A percentile compares a stretch with the other conserved stretches of the same genome.
These are phyloP conservation scores for Cronartium ribicola DNA, from an alignment of 1,284 basidiomycete species.

Conservation along the genomic window DNA sequence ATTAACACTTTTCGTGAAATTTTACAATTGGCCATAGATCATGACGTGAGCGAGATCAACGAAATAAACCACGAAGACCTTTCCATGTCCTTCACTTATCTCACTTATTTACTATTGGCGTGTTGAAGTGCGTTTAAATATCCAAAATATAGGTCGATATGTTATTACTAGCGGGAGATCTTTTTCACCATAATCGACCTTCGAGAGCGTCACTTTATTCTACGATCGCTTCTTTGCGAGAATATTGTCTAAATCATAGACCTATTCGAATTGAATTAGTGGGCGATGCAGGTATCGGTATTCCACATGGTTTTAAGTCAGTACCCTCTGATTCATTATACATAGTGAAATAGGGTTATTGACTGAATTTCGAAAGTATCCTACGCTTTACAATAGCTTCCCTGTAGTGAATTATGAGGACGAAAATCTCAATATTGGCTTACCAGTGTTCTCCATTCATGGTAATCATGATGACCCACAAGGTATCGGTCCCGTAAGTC, in stretches of 20 bases:
- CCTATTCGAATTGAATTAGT: constrained; percentile 83
- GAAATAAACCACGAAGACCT: neutral
- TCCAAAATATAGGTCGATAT: constrained; percentile 72
- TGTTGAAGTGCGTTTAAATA: neutral
- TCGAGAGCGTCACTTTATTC: constrained; percentile 83
- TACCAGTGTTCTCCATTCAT: constrained; percentile 97
- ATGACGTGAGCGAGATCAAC: constrained; percentile 62
- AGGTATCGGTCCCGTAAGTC: constrained; percentile 76
- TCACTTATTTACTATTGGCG: neutral
- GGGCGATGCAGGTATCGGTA: constrained; percentile 83
- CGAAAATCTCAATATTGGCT: constrained; percentile 84
- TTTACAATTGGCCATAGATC: constrained; percentile 77
- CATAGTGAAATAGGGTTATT: neutral
- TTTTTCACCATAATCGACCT: constrained; percentile 97
- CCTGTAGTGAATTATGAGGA: constrained; percentile 98
- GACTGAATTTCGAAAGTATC: constrained; percentile 4
- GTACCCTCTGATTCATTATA: constrained; percentile 48
- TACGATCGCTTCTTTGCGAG: constrained; percentile 79
- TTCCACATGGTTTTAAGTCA: constrained; percentile 69
- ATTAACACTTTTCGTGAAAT: constrained; percentile 95
- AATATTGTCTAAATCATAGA: constrained; percentile 82
- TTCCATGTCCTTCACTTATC: constrained; percentile 12
- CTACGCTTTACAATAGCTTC: constrained; percentile 60
- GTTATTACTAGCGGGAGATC: constrained; percentile 85
- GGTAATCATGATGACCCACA: constrained; percentile 99